Base-by-base conservation (phyloP, 805 yeast species). In the Diddensiella caesifluorescens region DNA sequence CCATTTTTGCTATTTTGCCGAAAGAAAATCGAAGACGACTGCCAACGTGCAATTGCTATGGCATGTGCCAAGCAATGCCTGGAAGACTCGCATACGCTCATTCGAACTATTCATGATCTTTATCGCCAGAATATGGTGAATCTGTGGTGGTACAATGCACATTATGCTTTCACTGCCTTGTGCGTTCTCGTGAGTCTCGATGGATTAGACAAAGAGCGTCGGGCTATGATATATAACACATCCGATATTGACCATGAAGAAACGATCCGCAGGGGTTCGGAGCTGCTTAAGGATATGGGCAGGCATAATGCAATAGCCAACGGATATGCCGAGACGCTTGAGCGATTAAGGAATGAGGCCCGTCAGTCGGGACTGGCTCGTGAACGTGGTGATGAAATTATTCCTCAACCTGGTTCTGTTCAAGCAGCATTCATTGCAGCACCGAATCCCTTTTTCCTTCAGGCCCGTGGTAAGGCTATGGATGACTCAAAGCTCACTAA, bases 91-190 rank as follows among this genome's bases (percentile, higher is more conserved):
- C 9, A 10, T 5, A 12, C 6, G 12, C 36, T 32, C 9, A 20
- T 32, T 9, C 21, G 36, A 32, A 32, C 36, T 7, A 32, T 32
- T 13, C 13, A 32, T 32, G 36, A 16, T 16, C 22, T 32, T 9
- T 32, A 32, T 13, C 21, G 36, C 15, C 21, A 32, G 15, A 32
- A 32, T 9, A 32, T 32, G 36, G 36, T 32, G 13, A 32, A 32
- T 19, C 36, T 32, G 36, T 32, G 36, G 36, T 32, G 36, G 36
- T 32, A 32, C 23, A 32, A 32, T 16, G 36, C 36, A 16, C 36
- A 32, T 19, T 32, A 32, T 32, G 36, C 36, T 9, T 32, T 32
- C 22, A 32, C 36, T 16, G 36, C 36, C 22, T 16, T 32, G 22
- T 32, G 36, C 15, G 36, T 32, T 15, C 22, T 32, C 10, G 36